These are phyloP conservation scores for Leucocoprinus sp. DNA, from an alignment of 768 basidiomycete species.

Conservation along the genomic window DNA sequence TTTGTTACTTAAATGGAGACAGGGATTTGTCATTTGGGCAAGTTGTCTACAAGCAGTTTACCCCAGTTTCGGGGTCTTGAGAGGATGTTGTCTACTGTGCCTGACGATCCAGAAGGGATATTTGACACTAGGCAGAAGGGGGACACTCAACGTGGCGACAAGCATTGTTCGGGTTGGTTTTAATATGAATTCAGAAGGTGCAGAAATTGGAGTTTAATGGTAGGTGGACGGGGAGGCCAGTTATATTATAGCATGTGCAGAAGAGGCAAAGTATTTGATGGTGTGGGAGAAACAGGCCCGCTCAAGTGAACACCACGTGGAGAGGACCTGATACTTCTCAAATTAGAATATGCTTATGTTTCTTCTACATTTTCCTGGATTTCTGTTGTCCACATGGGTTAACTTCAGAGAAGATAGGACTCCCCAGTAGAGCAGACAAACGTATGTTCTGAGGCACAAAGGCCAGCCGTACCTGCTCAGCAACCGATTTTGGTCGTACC, in stretches of 20 bases:
- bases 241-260: not conserved
- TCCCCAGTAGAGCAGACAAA: slow-evolving; percentile 12
- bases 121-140: not conserved
- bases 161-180: not conserved
- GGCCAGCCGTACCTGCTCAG: slow-evolving; percentile 2
- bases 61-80: slow-evolving; percentile 5
- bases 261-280: not conserved
- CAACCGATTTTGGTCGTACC: slow-evolving; percentile 1
- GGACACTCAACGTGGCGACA: not conserved
- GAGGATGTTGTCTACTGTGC: not conserved
- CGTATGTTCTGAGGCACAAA: slow-evolving; percentile 6
- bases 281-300: slow-evolving; percentile 5
- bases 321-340: slow-evolving; percentile 3
- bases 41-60: not conserved
- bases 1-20: not conserved
- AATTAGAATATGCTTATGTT: slow-evolving; percentile 11
- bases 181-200: not conserved
- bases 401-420: slow-evolving; percentile 9
- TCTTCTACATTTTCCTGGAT: slow-evolving; percentile 9
- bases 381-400: slow-evolving; percentile 8
- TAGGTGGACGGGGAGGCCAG: not conserved
- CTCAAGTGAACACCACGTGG: slow-evolving; percentile 8
- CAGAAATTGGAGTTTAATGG: not conserved
- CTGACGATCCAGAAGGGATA: slow-evolving; percentile 4
- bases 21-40: not conserved